A percentile compares a stretch with the other conserved stretches of the same genome.
Conservation (phyloP, 2,329 filamentous ascomycete genomes). For the Colletotrichum chrysophilum region DNA sequence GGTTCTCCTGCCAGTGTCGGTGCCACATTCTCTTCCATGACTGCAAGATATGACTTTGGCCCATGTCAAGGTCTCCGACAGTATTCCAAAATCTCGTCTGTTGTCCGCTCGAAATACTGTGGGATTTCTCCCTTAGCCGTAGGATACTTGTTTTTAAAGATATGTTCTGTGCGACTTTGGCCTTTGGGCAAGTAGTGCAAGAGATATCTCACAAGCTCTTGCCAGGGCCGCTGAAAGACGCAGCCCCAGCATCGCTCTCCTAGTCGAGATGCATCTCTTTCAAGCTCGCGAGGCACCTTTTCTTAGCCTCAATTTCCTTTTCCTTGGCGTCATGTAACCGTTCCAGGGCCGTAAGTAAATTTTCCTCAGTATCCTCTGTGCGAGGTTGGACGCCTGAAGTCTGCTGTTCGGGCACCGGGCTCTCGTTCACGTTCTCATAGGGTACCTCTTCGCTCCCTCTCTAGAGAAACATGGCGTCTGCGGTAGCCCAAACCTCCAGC, state of each 20-base stretch:
- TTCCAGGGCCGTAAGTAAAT: not conserved
- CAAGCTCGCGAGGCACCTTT: not conserved
- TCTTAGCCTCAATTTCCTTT: not conserved
- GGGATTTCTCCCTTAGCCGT: not conserved
- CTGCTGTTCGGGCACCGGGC: not conserved
- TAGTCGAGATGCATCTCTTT: not conserved
- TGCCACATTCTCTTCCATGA: not conserved
- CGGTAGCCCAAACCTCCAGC: conserved; percentile 44
- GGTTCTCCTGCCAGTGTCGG: not conserved
- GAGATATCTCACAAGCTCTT: not conserved
- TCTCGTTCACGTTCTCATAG: not conserved
- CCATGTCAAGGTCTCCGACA: not conserved
- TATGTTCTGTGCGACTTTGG: not conserved
- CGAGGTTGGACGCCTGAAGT: not conserved
- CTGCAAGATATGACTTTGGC: not conserved
- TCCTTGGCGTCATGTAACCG: not conserved
- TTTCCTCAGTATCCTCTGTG: not conserved
- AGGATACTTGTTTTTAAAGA: not conserved
- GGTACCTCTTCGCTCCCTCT: not conserved
- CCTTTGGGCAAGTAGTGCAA: not conserved
- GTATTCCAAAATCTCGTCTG: not conserved
- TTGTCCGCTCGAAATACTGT: not conserved
- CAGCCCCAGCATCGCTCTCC: not conserved
- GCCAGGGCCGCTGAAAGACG: not conserved
- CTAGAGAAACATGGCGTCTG: conserved; percentile 46